Evolutionary conservation across 768 basidiomycete genomes (phyloP).

Genomic region (Russula griseocarnosa): DNA sequence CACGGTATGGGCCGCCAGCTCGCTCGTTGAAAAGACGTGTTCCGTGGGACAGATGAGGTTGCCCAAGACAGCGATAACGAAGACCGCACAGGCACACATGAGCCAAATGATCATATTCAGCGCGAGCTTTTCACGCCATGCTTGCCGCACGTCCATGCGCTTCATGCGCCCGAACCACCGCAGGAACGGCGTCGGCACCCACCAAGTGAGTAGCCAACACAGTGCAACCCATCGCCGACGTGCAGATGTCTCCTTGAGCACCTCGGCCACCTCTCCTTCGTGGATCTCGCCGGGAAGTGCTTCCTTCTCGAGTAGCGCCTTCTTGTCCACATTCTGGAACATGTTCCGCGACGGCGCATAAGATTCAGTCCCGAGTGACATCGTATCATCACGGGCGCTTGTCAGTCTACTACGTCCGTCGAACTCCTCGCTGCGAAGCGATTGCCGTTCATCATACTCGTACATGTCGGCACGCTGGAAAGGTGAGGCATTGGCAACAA

Average conservation of each 20-base stretch:
- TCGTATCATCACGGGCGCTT: constrained; percentile 70
- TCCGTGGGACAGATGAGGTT: constrained; percentile 90
- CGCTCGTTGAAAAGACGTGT: constrained; percentile 78
- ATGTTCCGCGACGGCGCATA: constrained; percentile 94
- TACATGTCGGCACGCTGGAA: constrained; percentile 75
- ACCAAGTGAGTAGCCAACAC: constrained; percentile 89
- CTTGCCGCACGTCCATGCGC: constrained; percentile 86
- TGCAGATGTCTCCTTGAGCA: constrained; percentile 75
- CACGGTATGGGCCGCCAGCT: constrained; percentile 70
- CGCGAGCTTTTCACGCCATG: constrained; percentile 96
- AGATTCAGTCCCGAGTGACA: constrained; percentile 83
- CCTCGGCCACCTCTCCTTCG: constrained; percentile 85
- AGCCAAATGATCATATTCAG: constrained; percentile 97
- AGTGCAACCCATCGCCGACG: constrained; percentile 83
- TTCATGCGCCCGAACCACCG: constrained; percentile 85
- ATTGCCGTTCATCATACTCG: constrained; percentile 74
- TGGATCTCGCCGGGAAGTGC: constrained; percentile 77
- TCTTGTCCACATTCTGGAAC: constrained; percentile 83
- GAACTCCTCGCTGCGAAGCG: constrained; percentile 70
- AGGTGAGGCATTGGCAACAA: constrained; percentile 78
- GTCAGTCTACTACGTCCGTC: constrained; percentile 77
- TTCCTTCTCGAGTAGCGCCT: constrained; percentile 73
- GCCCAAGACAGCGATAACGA: constrained; percentile 88
- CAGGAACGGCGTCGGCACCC: constrained; percentile 74
- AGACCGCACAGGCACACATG: constrained; percentile 79